Base-by-base conservation (phyloP, 352 stramenopile species). In the Globisporangium recalcitrans region DNA sequence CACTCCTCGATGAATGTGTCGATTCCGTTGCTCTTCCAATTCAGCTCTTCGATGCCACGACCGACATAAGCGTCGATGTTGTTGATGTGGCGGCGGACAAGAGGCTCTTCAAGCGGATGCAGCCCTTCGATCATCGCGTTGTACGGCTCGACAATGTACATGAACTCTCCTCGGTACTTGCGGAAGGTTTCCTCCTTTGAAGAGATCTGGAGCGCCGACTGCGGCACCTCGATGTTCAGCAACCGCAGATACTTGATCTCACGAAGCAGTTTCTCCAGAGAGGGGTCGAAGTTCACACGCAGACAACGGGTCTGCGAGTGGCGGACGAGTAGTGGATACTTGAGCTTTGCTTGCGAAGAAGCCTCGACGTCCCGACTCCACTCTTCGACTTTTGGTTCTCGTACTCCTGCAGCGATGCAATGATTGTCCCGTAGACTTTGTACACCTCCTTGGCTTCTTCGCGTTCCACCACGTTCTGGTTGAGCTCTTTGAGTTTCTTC, bases 181-280 rank as follows among this genome's bases (percentile, higher is more conserved):
- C 97, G 90, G 77, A 98, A 99, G 22, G 96, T 97, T 52, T 98
- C 91, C 49, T 96, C 93, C 62, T 97, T 96, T 16, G 94, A 75
- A 27, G 97, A 98, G 65, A 99, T 98, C 67, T 97, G 85, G 10
- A 99, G 71, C 5, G 96, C 97, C 0, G 90, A 97, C 29, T 90
- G 82, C 5, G 97, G 97, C 19, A 99, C 96, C 9, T 94, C 85
- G n/a, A 99, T 91, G 53, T 82, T 93, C 1, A 99, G 75, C 19
- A 98, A 70, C 19, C 97, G 78, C 60, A 99, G 88, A 69, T 99
- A 99, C 67, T 99, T 99, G 58, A 99, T 97, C 77, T 99, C 97
- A 22, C 97, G 89, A 36, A 99, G 73, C 26, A 99, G 78, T 32
- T 97, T 93, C 55, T 99, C 95, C 7, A 99, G 80, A 24, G 94